Percentiles rank a stretch among this genome's conserved stretches.
These are phyloP conservation scores for Sordariomycetes sp. DNA, from an alignment of 2,329 filamentous ascomycete genomes.

Conservation along the genomic window DNA sequence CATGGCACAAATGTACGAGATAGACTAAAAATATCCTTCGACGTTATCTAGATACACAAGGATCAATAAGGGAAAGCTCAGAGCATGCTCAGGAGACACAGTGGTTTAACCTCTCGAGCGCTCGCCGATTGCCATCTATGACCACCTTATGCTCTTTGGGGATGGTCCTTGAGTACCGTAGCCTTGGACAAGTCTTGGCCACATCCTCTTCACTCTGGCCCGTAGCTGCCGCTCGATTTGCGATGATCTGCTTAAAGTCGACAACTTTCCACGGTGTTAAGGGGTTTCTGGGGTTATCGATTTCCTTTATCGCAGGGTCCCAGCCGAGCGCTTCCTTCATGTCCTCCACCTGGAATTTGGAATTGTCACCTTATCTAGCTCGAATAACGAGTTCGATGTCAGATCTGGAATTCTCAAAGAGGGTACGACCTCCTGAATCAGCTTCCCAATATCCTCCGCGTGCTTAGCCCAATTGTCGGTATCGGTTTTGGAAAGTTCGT, in stretches of 20 bases:
- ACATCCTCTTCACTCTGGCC: neutral
- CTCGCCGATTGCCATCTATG: neutral
- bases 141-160: neutral
- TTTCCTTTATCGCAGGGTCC: neutral
- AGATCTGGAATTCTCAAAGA: neutral
- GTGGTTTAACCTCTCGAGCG: neutral
- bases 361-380: neutral
- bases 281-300: neutral
- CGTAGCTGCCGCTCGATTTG: neutral
- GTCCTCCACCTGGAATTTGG: neutral
- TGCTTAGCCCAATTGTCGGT: neutral
- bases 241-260: neutral
- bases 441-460: neutral
- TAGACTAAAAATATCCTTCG: conserved; percentile 1
- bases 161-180: neutral
- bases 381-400: neutral
- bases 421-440: neutral
- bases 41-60: neutral
- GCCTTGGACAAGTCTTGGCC: conserved; percentile 1
- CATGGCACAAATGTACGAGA: conserved; percentile 4
- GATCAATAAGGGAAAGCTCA: neutral
- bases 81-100: neutral
- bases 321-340: neutral
- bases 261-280: neutral
- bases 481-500: neutral